Percentiles rank a stretch among this genome's conserved stretches.
Conservation (phyloP, 2,329 filamentous ascomycete species). For the Exophiala dermatitidis region DNA sequence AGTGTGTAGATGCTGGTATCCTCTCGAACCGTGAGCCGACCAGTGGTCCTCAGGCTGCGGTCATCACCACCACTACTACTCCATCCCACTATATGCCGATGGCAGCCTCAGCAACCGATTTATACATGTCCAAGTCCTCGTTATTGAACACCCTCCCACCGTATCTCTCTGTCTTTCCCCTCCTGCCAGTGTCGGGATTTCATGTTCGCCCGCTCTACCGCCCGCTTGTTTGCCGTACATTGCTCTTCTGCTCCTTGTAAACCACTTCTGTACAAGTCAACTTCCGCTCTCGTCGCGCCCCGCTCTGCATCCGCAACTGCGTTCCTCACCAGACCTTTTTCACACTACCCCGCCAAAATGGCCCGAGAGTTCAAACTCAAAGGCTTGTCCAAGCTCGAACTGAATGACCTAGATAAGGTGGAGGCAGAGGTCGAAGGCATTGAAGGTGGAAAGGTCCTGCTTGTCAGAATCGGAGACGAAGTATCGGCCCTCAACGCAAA, state of each 20-base stretch:
- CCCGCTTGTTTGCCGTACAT: constrained; percentile 3
- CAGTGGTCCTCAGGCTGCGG: too few species aligned
- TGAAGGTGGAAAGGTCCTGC: constrained; percentile 74
- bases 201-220: constrained; percentile 5
- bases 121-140: background rate
- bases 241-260: constrained; percentile 4
- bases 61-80: too few species aligned
- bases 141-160: background rate
- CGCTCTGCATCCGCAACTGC: background rate
- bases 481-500: constrained; percentile 74
- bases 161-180: background rate
- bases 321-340: constrained; percentile 8
- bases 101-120: background rate
- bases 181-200: background rate
- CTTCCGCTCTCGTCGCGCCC: background rate
- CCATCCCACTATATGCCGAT: too few species aligned
- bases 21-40: too few species aligned
- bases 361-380: constrained; percentile 27
- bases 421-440: constrained; percentile 89
- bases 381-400: constrained; percentile 55
- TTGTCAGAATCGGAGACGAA: constrained; percentile 69
- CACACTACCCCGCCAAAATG: constrained; percentile 15
- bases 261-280: constrained; percentile 1
- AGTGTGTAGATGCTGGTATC: too few species aligned
- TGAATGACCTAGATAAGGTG: constrained; percentile 74